Base-by-base conservation (phyloP, 2,329 filamentous ascomycete species). In the Dothideomycetes sp. region DNA sequence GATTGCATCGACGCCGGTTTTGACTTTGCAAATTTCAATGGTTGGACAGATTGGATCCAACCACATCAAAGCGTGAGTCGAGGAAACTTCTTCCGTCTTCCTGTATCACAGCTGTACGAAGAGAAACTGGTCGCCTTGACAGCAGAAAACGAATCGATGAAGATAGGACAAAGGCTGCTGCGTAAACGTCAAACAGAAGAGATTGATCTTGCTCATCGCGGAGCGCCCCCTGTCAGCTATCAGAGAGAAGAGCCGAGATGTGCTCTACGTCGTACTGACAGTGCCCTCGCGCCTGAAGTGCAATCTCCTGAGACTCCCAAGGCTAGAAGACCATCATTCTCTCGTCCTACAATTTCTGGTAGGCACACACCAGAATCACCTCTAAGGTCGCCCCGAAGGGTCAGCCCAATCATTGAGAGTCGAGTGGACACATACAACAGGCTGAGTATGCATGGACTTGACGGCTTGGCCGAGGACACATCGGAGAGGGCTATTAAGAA, bases 61-160 rank as follows among this genome's bases (percentile, higher is more conserved):
- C 69, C 70, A 0, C 54, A 62, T 8, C 51, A 47, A 45, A 65
- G 63, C 33, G 60, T 63, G 30, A 72, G 65, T 38, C 70, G 74
- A 13, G 62, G 65, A 10, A 69, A 64, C 3, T 81, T 81, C 56
- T 63, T 81, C 43, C 74, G 74, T 44, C 73, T 78, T 52, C 74
- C 76, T 1, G 67, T 78, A 22, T 68, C 72, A 1, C 70, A 73
- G 16, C 65, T 76, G 15, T 80, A 80, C 54, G 71, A 76, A 52
- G 69, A 71, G 46, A 64, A 63, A 47, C 61, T 67, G 31, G 59
- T 58, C 11, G 49, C 47, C 4, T 47, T 48, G 15, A 47, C 51
- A 2, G 35, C 27, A 16, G 12, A 13, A n/a, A 29, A 38, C 52
- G 45, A 39, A 17, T 22, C 20, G 2, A 24, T 23, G 8, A 28